phyloP scores from a whole-genome alignment of 164 flowering plant genomes.

The Chimonanthus praecox region DNA sequence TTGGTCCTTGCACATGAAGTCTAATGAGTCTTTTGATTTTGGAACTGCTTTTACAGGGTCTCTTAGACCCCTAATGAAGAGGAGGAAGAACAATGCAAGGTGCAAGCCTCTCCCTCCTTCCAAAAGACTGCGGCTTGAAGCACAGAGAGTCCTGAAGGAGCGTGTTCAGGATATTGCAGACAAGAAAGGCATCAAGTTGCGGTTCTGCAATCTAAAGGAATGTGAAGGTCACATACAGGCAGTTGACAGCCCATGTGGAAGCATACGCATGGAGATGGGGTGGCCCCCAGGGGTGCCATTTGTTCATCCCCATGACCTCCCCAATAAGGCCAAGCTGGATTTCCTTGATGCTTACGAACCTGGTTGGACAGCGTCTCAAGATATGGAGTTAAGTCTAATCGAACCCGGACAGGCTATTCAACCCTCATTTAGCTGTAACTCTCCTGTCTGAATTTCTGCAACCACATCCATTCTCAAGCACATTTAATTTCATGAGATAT shows the following conservation, averaged over 20 bases:
- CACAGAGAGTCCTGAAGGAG: conserved; percentile 92
- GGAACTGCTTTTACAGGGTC: conserved; percentile 90
- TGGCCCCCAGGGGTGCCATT: conserved; percentile 99
- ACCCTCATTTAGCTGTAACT: conserved; percentile 43
- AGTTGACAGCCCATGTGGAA: conserved; percentile 81
- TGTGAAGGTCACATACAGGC: conserved; percentile 79
- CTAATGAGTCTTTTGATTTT: conserved; percentile 67
- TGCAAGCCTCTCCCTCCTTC: conserved; percentile 95
- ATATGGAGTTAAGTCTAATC: conserved; percentile 69
- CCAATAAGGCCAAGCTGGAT: conserved; percentile 89
- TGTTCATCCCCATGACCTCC: conserved; percentile 99
- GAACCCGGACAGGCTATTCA: conserved; percentile 65
- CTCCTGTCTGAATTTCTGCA: conserved; percentile 17
- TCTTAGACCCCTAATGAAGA: conserved; percentile 59
- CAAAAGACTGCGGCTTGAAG: conserved; percentile 88
- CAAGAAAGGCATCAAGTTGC: conserved; percentile 87
- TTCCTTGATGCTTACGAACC: conserved; percentile 98
- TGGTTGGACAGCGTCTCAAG: conserved; percentile 90
- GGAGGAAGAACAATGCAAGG: conserved; percentile 63
- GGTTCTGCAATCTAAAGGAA: conserved; percentile 88
- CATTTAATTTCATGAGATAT: neutral
- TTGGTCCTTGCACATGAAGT: conserved; percentile 10
- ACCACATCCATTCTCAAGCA: neutral
- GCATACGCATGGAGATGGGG: conserved; percentile 78
- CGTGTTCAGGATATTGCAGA: conserved; percentile 98